Evolutionary conservation across 148 eudicot species (phyloP).

Genomic region (Rhododendron ferrugineum): DNA sequence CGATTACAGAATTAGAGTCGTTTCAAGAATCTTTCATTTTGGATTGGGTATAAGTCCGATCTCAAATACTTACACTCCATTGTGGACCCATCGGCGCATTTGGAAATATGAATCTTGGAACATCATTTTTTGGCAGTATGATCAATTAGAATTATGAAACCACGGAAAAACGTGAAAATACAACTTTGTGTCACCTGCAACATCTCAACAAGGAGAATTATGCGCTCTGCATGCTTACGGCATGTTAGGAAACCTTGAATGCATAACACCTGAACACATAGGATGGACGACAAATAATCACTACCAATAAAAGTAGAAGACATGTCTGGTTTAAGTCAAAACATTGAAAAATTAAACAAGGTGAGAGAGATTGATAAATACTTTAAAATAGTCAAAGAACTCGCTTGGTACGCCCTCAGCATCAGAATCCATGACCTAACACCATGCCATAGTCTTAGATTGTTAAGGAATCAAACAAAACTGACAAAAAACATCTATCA

Average conservation of each 20-base stretch:
- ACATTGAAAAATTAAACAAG: conserved; percentile 3
- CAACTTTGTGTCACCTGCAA: conserved; percentile 54
- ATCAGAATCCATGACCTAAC: conserved; percentile 99
- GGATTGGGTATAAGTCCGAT: background rate
- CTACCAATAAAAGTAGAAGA: background rate
- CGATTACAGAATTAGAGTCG: background rate
- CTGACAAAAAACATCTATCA: background rate
- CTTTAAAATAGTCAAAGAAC: conserved; percentile 95
- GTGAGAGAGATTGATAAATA: conserved; percentile 20
- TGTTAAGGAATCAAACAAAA: background rate
- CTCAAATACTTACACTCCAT: background rate
- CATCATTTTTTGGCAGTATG: background rate
- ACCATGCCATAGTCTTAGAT: conserved; percentile 21
- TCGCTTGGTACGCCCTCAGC: conserved; percentile 99
- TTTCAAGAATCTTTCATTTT: background rate
- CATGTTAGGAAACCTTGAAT: conserved; percentile 98
- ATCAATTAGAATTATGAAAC: background rate
- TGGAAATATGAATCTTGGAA: background rate
- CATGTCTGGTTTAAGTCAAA: background rate
- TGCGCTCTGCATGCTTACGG: conserved; percentile 97
- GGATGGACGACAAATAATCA: background rate
- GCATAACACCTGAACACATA: conserved; percentile 76
- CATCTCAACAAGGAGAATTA: conserved; percentile 99
- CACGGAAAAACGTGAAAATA: background rate
- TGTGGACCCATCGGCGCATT: background rate